A percentile compares a stretch with the other conserved stretches of the same genome.
phyloP scores from a whole-genome alignment of 2,329 filamentous ascomycete genomes.

The Claviceps purpurea region DNA sequence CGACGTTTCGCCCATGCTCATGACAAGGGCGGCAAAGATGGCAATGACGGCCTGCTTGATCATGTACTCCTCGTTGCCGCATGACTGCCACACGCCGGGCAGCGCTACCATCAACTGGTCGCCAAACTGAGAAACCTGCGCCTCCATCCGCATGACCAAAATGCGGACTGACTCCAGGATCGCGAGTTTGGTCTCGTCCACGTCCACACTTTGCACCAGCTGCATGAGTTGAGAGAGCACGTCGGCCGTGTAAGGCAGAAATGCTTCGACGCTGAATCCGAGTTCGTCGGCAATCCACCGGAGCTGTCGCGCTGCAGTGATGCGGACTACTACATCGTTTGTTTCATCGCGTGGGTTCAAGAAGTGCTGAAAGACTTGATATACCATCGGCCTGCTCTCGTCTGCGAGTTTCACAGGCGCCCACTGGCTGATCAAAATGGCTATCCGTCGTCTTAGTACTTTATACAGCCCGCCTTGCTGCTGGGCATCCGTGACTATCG shows the following conservation, averaged over 20 bases:
- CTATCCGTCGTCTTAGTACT: constrained; percentile 73
- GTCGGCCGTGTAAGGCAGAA: constrained; percentile 63
- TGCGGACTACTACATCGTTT: constrained; percentile 84
- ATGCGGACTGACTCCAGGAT: constrained; percentile 76
- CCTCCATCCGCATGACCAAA: constrained; percentile 69
- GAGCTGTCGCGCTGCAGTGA: constrained; percentile 80
- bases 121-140: constrained; percentile 52
- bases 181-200: constrained; percentile 81
- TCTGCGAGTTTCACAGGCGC: constrained; percentile 62
- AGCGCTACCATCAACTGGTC: constrained; percentile 72
- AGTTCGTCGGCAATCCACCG: constrained; percentile 72
- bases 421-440: constrained; percentile 85
- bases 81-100: constrained; percentile 72
- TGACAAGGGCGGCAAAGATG: constrained; percentile 73
- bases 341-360: constrained; percentile 61
- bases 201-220: constrained; percentile 66
- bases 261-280: constrained; percentile 60
- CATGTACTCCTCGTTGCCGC: constrained; percentile 68
- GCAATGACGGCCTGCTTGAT: constrained; percentile 89
- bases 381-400: constrained; percentile 58
- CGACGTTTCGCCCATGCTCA: constrained; percentile 68
- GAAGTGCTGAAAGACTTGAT: constrained; percentile 80
- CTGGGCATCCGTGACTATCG: constrained; percentile 68
- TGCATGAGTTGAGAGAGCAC: constrained; percentile 61
- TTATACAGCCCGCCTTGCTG: constrained; percentile 50